Conservation (phyloP, 2,329 filamentous ascomycete genomes). For the Aspergillus sergii region DNA sequence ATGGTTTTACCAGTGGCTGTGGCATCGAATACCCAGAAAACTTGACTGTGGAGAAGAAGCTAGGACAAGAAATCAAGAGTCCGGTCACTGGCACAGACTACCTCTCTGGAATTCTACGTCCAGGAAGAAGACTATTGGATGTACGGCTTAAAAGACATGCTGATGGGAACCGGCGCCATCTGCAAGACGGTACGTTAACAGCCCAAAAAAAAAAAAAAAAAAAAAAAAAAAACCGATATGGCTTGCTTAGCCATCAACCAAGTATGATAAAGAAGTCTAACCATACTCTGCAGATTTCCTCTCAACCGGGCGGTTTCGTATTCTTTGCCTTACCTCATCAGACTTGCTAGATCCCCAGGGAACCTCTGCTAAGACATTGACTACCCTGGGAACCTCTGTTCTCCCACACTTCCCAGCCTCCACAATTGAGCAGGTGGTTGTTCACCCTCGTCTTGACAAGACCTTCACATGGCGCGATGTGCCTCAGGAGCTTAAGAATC, state of each 20-base stretch:
- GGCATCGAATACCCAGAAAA: constrained; percentile 42
- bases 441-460: constrained; percentile 33
- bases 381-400: constrained; percentile 21
- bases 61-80: constrained; percentile 16
- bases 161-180: constrained; percentile 37
- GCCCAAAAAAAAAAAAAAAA: too few relatives aligned
- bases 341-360: constrained; percentile 37
- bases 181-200: constrained; percentile 37
- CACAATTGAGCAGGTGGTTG: constrained; percentile 37
- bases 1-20: constrained; percentile 43
- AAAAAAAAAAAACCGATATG: too few relatives aligned
- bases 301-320: constrained; percentile 42
- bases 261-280: not conserved
- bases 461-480: constrained; percentile 38
- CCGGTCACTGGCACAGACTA: constrained; percentile 37
- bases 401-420: constrained; percentile 29
- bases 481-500: constrained; percentile 32
- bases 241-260: not conserved
- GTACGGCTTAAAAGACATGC: constrained; percentile 39
- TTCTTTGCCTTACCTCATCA: constrained; percentile 37
- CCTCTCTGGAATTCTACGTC: constrained; percentile 35
- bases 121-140: constrained; percentile 39
- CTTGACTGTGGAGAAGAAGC: constrained; percentile 27
- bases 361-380: constrained; percentile 28
- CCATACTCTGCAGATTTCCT: constrained; percentile 30